Base-by-base conservation (phyloP, 2,329 filamentous ascomycete species). In the Dactylellina leptospora region DNA sequence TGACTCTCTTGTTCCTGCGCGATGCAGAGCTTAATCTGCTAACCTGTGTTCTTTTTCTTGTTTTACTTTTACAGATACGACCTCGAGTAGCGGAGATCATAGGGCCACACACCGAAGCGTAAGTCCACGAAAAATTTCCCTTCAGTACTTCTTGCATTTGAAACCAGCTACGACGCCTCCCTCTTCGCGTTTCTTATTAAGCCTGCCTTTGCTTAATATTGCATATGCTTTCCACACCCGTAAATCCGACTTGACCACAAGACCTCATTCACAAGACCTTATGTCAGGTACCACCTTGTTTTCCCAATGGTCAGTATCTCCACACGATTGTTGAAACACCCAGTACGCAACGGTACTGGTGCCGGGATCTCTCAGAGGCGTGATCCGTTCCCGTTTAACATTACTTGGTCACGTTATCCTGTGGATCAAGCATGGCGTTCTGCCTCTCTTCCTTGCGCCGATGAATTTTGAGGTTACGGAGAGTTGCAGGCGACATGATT, bases 221-320 rank as follows among this genome's bases (percentile, higher is more conserved):
- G 59, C 68, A 72, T 72, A 72, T 64, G 48, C 68, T 48, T 72
- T 53, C 59, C 68, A 71, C 63, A 64, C 68, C 68, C 45, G 51
- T 58, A 64, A 72, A 64, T 72, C 47, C 59, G 58, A 64, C 44
- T 64, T 63, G 68, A 64, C 59, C 68, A 72, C 68, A 72, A 72
- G 68, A 72, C 59, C 54, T 63, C 53, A 72, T 72, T 60, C 59
- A 72, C 68, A 72, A 72, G 68, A 72, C 68, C 59, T 55, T 72
- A 64, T 64, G 59, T 72, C 59, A 64, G 68, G 59, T 72, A 64
- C 59, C 59, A 55, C 54, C 59, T 72, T 55, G 47, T 63, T 33
- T 59, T 60, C 25, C 56, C 51, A 59, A 64, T 72, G 68, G 68
- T 64, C 47, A 72, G 59, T 64, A 72, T 48, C 38, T 53, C 28